Base-by-base conservation (phyloP, 2,329 filamentous ascomycete genomes). In the Parasarocladium wereldwijsianum region DNA sequence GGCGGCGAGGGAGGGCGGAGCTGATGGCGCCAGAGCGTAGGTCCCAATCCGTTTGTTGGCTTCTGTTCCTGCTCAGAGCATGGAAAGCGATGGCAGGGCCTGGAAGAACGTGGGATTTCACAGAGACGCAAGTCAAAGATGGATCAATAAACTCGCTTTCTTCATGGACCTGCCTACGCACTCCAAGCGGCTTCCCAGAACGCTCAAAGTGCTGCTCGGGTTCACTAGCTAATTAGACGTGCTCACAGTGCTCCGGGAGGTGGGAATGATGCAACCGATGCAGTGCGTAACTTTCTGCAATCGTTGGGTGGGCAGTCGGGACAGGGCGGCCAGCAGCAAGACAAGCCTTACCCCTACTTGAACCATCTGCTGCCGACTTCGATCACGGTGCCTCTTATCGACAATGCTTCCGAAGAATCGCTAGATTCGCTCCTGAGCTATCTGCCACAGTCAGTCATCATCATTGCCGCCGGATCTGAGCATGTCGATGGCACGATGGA, bases 21-120 rank as follows among this genome's bases (percentile, higher is more conserved):
- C 84, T 43, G 90, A 96, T 58, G 90, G 92, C 49, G 92, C 83
- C 60, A 76, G 90, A 94, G 90, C 87, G 90, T 98, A 96, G 87
- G 92, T 98, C 36, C 49, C 14, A 5, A 41, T 42, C 44, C 47
- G 43, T 41, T 47, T 46, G 40, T 44, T 40, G 29, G 33, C 24
- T 36, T 39, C 40, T 34, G 40, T 40, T 38, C 34, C 36, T 36
- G 37, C 36, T 34, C 38, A 35, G 36, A 32, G 38, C 38, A 36
- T 31, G 31, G 17, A 17, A 17, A 15, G 33, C 31, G 29, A 31
- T 34, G 19, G 17, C n/a, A n/a, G n/a, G n/a, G n/a, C n/a, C n/a
- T n/a, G n/a, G n/a, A n/a, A n/a, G n/a, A n/a, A n/a, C n/a, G n/a
- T n/a, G n/a, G n/a, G n/a, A n/a, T 30, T 8, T 24, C 24, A 30